Base-by-base conservation (phyloP, 2,329 filamentous ascomycete genomes). In the Colletotrichum sp. region DNA sequence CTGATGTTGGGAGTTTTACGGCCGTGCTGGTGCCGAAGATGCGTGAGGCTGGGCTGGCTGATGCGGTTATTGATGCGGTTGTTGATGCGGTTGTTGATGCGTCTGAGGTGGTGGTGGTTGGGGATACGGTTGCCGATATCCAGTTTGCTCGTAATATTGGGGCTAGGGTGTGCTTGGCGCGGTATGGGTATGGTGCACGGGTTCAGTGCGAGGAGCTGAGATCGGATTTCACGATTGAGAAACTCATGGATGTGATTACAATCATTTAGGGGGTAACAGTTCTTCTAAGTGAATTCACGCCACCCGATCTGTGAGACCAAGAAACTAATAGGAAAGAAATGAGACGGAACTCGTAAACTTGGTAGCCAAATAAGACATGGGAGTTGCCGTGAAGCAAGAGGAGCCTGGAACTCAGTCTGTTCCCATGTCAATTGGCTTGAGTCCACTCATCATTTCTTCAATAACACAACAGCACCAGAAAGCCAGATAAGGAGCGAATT, bases 111-210 rank as follows among this genome's bases (percentile, higher is more conserved):
- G 71, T 78, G 1, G 74, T 77, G 26, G 71, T 78, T 6, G 78
- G 78, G 39, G 76, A 78, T 43, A 77, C 77, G 21, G 70, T 71
- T 15, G 68, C 76, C 3, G 74, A 78, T 43, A 72, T 78, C 7
- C 48, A 70, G 70, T 78, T 78, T 71, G 64, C 76, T 52, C 18
- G 26, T 28, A 78, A 78, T 21, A 74, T 78, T 24, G 76, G 76
- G 3, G 73, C 75, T 5, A 71, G 55, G 34, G 72, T 66, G 59
- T 76, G 70, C 43, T 78, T 74, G 77, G 70, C 72, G 7, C 57
- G 75, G 8, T 71, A 65, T 78, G 77, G n/a, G 26, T 67, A 67
- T 36, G 65, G 48, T 34, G 65, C 39, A 15, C 55, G n/a, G 3
- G 48, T 10, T 1, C 2, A 57, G n/a, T 67, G n/a, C 2, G 48